Conservation (phyloP, 2,329 filamentous ascomycete genomes). For the Westerdykella ornata region DNA sequence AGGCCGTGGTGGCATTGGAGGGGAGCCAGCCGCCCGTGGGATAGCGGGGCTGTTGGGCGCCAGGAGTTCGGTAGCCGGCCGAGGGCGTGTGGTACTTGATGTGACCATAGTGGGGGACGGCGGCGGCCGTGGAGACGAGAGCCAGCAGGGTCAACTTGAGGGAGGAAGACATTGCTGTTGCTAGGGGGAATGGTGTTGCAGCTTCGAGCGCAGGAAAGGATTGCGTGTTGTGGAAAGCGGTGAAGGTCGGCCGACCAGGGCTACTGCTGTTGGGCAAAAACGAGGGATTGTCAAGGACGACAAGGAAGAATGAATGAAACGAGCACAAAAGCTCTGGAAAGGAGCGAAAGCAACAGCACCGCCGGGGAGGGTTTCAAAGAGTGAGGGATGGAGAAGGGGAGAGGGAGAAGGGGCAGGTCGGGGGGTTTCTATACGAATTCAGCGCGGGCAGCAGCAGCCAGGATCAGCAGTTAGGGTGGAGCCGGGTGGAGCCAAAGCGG, state of each 20-base stretch:
- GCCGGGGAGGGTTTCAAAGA: slow-evolving; percentile 23
- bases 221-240: slow-evolving; percentile 8
- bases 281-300: slow-evolving; percentile 30
- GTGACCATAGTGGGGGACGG: slow-evolving; percentile 31
- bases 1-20: slow-evolving; percentile 21
- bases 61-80: slow-evolving; percentile 4
- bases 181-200: slow-evolving; percentile 20
- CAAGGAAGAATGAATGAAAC: slow-evolving; percentile 36
- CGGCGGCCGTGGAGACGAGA: slow-evolving; percentile 37
- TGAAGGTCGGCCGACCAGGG: slow-evolving; percentile 41
- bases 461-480: no score
- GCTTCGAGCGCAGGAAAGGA: slow-evolving; percentile 34
- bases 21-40: slow-evolving; percentile 27
- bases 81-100: slow-evolving; percentile 27
- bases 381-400: slow-evolving; percentile 16
- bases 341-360: slow-evolving; percentile 32
- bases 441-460: no score
- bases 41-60: slow-evolving; percentile 19
- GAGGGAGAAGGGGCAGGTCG: slow-evolving; percentile 14
- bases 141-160: slow-evolving; percentile 41
- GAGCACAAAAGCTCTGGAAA: slow-evolving; percentile 38
- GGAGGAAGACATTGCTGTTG: slow-evolving; percentile 25
- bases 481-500: no score
- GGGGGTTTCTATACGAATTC: no score
- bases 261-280: slow-evolving; percentile 31